These are phyloP conservation scores for Dactylonectria macrodidyma DNA, from an alignment of 2,329 filamentous ascomycete genomes.

Conservation along the genomic window DNA sequence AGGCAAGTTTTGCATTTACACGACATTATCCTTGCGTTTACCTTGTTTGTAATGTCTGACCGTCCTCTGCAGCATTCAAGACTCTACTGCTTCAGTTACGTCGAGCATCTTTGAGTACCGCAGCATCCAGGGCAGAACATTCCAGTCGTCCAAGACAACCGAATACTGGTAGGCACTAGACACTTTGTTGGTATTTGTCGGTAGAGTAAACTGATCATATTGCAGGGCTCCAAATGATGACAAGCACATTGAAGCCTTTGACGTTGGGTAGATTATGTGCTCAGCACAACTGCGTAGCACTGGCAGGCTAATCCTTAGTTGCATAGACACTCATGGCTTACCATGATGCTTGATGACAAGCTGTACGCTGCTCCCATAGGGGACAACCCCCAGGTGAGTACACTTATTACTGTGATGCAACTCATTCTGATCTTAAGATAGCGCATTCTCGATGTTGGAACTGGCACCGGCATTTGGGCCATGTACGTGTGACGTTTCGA, in stretches of 20 bases:
- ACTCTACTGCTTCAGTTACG: constrained; percentile 30
- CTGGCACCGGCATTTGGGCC: constrained; percentile 34
- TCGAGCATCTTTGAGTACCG: constrained; percentile 34
- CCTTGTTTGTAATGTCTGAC: neutral
- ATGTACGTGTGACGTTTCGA: constrained; percentile 9
- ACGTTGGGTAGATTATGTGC: constrained; percentile 10
- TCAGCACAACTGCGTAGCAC: too few species aligned
- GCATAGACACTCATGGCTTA: constrained; percentile 35
- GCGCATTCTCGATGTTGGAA: constrained; percentile 32
- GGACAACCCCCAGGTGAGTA: constrained; percentile 25
- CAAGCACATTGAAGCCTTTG: constrained; percentile 36
- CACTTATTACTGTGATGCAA: fast-evolving
- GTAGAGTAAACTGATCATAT: neutral
- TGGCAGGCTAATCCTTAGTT: neutral
- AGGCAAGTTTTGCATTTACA: constrained; percentile 7
- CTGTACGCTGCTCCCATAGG: constrained; percentile 29
- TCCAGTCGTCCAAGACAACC: constrained; percentile 32
- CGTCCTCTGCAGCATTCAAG: neutral
- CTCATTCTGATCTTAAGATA: neutral
- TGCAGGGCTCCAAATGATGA: constrained; percentile 36
- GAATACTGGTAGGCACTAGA: constrained; percentile 31
- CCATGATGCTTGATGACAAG: constrained; percentile 36
- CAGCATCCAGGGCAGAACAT: constrained; percentile 34
- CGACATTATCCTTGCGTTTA: too few species aligned
- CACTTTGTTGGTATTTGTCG: neutral